Evolutionary conservation across 2,329 filamentous ascomycete genomes (phyloP).

Genomic region (Pseudogymnoascus sp.): DNA sequence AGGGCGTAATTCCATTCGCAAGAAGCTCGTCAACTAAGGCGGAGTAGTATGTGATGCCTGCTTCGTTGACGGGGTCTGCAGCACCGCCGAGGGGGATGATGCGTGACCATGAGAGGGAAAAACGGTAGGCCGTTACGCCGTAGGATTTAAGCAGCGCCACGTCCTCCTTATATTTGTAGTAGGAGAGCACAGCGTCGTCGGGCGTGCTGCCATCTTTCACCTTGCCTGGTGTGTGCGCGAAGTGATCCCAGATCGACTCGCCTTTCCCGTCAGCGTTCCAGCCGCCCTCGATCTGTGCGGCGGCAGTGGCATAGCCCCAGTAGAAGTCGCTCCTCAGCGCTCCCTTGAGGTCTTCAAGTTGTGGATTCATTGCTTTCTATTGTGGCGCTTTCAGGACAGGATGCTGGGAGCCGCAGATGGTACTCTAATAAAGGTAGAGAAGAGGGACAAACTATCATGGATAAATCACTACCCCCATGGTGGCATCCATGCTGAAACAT

Average conservation of each 20-base stretch:
- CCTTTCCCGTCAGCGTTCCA: slow-evolving; percentile 38
- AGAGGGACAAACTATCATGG: neutral
- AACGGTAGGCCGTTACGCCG: slow-evolving; percentile 53
- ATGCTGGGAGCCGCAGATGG: neutral
- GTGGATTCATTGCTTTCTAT: slow-evolving; percentile 11
- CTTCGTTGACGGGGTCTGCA: slow-evolving; percentile 7
- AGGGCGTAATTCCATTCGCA: neutral
- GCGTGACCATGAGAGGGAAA: slow-evolving; percentile 58
- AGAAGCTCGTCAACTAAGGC: slow-evolving; percentile 2
- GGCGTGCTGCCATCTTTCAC: slow-evolving; percentile 34
- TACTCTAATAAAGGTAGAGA: neutral
- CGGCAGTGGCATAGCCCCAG: slow-evolving; percentile 75
- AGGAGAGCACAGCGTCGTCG: slow-evolving; percentile 34
- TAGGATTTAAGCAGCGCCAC: slow-evolving; percentile 52
- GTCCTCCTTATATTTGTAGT: slow-evolving; percentile 42
- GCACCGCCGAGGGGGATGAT: slow-evolving; percentile 46
- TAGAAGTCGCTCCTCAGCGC: slow-evolving; percentile 60
- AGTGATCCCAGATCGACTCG: slow-evolving; percentile 35
- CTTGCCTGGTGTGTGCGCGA: slow-evolving; percentile 33
- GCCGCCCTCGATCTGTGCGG: slow-evolving; percentile 40
- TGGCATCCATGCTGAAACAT: neutral
- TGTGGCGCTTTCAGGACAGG: slow-evolving; percentile 1
- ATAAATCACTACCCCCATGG: neutral
- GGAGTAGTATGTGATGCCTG: neutral
- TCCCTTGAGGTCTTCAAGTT: slow-evolving; percentile 16